Evolutionary conservation across 352 stramenopile species (phyloP), one percentile per base, ranked within the genome.

Genomic region (Globisporangium emineosum): DNA sequence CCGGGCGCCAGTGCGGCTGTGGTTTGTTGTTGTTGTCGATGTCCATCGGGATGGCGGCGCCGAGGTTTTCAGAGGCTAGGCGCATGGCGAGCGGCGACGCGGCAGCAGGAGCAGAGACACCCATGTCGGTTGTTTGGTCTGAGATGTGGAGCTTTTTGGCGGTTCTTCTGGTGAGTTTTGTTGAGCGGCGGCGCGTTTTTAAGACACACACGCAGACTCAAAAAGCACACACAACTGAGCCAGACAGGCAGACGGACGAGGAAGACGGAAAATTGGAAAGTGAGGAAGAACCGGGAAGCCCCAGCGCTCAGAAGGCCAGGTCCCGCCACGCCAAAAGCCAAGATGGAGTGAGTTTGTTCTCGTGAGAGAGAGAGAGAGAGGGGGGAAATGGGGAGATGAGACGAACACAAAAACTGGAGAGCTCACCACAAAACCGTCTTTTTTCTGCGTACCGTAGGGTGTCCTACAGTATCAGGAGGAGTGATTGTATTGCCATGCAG

Each of bases 1-100:
- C 85, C n/a, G 85, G 85, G 25, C 83, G 82, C 85, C 85, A 93
- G 60, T 77, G 68, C 3, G 85, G 67, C 58, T 77, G 70, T 17
- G 45, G 61, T 32, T 50, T 30, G 19, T 58, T 57, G 51, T 58
- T 58, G 60, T 53, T 52, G 25, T 21, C 32, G 49, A 13, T 43
- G 7, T 5, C 33, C 2, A 17, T 21, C 5, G 15, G 13, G 47
- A n/a, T 13, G 2, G 10, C 15, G 15, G 7, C 2, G 8, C 13
- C 27, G 21, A 12, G 29, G 51, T 43, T 45, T 9, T 58, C 35
- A 23, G 60, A 58, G 13, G 43, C 19, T 6, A 35, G 50, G 49
- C 59, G 37, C 50, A 58, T 53, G 35, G 60, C 23, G 23, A 66
- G 50, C 13, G 49, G 50, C 27, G 60, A 66, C n/a, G 60, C 50